A percentile compares a stretch with the other conserved stretches of the same genome.
Evolutionary conservation across 176 grass and related monocot species (phyloP).

Genomic region (Otatea glauca): DNA sequence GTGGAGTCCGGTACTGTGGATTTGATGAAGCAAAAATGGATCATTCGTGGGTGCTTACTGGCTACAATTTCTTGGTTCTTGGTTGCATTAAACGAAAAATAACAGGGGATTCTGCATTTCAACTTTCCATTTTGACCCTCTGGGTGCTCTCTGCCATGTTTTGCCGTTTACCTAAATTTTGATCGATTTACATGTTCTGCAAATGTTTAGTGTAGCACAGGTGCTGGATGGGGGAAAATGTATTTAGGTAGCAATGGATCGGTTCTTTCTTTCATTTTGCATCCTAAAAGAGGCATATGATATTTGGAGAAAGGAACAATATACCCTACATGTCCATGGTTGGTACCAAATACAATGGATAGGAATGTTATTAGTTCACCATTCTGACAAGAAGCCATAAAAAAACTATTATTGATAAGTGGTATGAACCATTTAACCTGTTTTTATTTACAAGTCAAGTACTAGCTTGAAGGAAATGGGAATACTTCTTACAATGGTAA

Average conservation of each 20-base stretch:
- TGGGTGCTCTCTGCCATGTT: neutral
- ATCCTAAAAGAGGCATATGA: conserved; percentile 1
- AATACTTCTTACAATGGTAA: neutral
- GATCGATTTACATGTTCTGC: neutral
- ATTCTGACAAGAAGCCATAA: conserved; percentile 22
- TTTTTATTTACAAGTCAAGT: neutral
- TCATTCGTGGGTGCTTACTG: neutral
- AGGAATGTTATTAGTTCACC: conserved; percentile 18
- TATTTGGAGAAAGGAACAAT: neutral
- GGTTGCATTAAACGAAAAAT: neutral
- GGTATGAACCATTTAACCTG: neutral
- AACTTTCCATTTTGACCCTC: neutral
- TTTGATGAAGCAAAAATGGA: neutral
- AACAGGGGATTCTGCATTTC: neutral
- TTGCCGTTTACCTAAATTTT: neutral
- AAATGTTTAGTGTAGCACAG: conserved; percentile 13
- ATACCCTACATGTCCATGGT: conserved; percentile 19
- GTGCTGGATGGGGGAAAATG: neutral
- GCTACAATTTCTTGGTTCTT: neutral
- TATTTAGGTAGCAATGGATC: neutral
- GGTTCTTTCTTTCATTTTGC: conserved; percentile 1
- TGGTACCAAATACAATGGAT: neutral
- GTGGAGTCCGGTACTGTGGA: neutral
- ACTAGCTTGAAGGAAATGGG: neutral
- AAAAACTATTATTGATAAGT: neutral